Conservation (phyloP, 2,329 filamentous ascomycete genomes). For the Hymenoscyphus repandus region DNA sequence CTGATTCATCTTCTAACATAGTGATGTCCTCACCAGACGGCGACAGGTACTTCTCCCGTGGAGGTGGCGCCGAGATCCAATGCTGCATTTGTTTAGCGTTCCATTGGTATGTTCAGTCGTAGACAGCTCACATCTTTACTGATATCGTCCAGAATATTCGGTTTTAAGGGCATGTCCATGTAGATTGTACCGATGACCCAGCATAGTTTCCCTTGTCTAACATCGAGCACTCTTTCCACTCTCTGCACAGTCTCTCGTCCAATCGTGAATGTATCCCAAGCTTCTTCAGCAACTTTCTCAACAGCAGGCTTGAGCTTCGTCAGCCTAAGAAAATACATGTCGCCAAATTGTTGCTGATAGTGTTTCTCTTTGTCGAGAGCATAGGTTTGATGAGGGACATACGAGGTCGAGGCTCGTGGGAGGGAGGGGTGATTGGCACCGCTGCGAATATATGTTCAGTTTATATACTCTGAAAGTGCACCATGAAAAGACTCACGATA, state of each 20-base stretch:
- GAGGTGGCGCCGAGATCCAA: slow-evolving; percentile 80
- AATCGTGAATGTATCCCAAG: slow-evolving; percentile 75
- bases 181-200: slow-evolving; percentile 95
- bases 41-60: slow-evolving; percentile 69
- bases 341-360: slow-evolving; percentile 92
- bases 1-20: slow-evolving; percentile 95
- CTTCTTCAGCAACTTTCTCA: slow-evolving; percentile 64
- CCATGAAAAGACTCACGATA: slow-evolving; percentile 39
- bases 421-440: slow-evolving; percentile 30
- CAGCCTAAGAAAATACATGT: slow-evolving; percentile 94
- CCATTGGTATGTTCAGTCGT: too few relatives aligned
- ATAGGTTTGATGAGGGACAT: slow-evolving; percentile 73
- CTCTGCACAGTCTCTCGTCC: slow-evolving; percentile 68
- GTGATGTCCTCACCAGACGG: slow-evolving; percentile 56
- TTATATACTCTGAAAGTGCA: neutral
- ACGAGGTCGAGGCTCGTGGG: slow-evolving; percentile 53
- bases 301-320: slow-evolving; percentile 81
- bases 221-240: slow-evolving; percentile 88
- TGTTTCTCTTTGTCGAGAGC: slow-evolving; percentile 63
- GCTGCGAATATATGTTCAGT: slow-evolving; percentile 12
- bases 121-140: slow-evolving; percentile 69
- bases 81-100: slow-evolving; percentile 46
- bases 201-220: slow-evolving; percentile 89
- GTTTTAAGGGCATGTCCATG: slow-evolving; percentile 95
- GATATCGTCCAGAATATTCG: slow-evolving; percentile 92